Evolutionary conservation across 768 basidiomycete species (phyloP), one percentile per base, ranked within the genome.

Genomic region (Kwoniella europaea): DNA sequence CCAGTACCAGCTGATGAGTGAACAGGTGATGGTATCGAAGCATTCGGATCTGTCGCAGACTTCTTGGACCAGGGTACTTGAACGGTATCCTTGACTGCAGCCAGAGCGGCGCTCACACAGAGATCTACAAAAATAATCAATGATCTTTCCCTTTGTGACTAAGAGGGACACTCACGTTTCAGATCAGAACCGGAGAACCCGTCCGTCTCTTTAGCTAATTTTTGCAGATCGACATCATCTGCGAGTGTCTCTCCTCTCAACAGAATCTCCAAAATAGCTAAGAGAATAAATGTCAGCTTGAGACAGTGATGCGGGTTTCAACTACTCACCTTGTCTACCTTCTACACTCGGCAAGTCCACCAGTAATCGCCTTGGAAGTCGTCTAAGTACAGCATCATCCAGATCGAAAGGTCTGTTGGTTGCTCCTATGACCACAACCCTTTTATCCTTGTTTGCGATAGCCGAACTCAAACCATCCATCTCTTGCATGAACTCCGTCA

Each of bases 171-270:
- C 91, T 79, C 69, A 96, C 94, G 93, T 84, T 96, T 97, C 69
- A 98, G 86, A 82, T 98, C 94, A 29, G 94, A 96, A 16, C 94
- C 94, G 67, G 94, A 98, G 83, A 94, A 98, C 63, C 88, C 89
- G 24, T 81, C 82, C 5, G 82, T 83, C 22, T 76, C 73, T 35
- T 71, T 65, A 1, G 79, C 79, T 10, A 83, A 56, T 46, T 76
- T 69, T 16, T 74, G 65, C 12, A 81, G 61, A 62, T 82, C 76
- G 5, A 83, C 79, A 58, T 81, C 78, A 4, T 72, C 72, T 3
- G 56, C 78, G 18, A 95, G 84, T 0, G 76, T 84, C 83, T 98
- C 94, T 74, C 93, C 91, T n/a, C 90, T 88, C 27, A 96, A 86
- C 46, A 94, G 85, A 69, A 98, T 96, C 75, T 89, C 90, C 62